Evolutionary conservation across 352 stramenopile species (phyloP), one percentile per base, ranked within the genome.

Genomic region (Saprolegnia parasitica): DNA sequence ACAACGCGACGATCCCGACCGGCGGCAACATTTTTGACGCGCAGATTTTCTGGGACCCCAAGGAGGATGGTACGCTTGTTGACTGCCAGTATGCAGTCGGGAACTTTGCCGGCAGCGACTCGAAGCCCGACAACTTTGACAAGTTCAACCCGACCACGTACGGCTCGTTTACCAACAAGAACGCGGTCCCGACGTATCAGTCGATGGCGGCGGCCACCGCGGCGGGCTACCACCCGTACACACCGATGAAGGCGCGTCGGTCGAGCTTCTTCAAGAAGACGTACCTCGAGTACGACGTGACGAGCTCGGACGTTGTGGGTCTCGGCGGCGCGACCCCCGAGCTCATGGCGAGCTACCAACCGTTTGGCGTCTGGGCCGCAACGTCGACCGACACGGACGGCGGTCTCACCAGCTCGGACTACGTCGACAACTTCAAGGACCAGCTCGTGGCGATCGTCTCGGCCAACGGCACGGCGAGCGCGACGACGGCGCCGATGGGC

Each of bases 261-360:
- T 96, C 87, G 21, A 87, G 86, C 0, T 98, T 97, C 72, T 98
- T 95, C 76, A 76, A 96, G 68, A 86, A 75, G 65, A 78, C 87
- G 10, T 97, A 88, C 88, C 83, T 97, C 32, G 39, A 66, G 46
- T 96, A 81, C 67, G 76, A 90, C 57, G 82, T 79, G n/a, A 76
- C 57, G 4, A 71, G 83, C 16, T 78, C 74, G 0, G 77, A 80
- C 15, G 67, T 73, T 4, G 67, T 77, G 0, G 84, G 84, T 0
- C 76, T 94, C 16, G 81, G 80, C 23, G 77, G 49, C 23, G 79
- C 91, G 39, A 80, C 81, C 15, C 23, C 82, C 32, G 67, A 80
- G 52, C 78, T 94, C 58, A 79, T 90, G 37, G 86, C 71, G 42
- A 56, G 56, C 18, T 90, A 84, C 76, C 88, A 96, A 64, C 87